Evolutionary conservation across 345 rosid species (phyloP).

Genomic region (Aegle marmelos): DNA sequence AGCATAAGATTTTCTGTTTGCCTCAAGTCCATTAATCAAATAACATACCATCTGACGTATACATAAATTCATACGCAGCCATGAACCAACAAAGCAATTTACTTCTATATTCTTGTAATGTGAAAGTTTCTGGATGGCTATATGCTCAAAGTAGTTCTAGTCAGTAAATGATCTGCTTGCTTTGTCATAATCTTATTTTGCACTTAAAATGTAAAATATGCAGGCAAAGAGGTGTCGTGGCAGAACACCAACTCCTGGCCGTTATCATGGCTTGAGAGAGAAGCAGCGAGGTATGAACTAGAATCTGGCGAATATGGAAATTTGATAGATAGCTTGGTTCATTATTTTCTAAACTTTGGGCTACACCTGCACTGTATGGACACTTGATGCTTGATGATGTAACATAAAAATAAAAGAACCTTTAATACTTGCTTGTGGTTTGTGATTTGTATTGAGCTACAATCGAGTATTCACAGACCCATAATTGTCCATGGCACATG

Average conservation of each 20-base stretch:
- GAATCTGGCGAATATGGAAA: background rate
- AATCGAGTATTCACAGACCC: background rate
- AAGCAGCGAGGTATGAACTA: conserved; percentile 38
- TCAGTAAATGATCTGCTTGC: background rate
- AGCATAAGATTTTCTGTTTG: background rate
- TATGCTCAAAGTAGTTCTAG: background rate
- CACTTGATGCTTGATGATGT: background rate
- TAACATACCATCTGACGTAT: background rate
- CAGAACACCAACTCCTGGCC: conserved; percentile 68
- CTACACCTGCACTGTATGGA: background rate
- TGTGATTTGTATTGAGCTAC: background rate
- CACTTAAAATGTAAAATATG: conserved; percentile 11
- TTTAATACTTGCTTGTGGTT: background rate
- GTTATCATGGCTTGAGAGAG: conserved; percentile 53
- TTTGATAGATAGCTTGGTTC: conserved; percentile 1
- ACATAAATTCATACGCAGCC: background rate
- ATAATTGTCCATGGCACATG: background rate
- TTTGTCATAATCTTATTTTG: background rate
- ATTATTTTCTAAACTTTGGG: background rate
- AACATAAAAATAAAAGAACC: background rate
- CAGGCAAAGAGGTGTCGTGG: conserved; percentile 70
- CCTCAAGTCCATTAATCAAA: background rate
- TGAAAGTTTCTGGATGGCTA: background rate
- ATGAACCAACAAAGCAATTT: background rate
- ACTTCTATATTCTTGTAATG: background rate